Evolutionary conservation across 164 flowering plant genomes (phyloP).

Genomic region (Cinnamomum micranthum): DNA sequence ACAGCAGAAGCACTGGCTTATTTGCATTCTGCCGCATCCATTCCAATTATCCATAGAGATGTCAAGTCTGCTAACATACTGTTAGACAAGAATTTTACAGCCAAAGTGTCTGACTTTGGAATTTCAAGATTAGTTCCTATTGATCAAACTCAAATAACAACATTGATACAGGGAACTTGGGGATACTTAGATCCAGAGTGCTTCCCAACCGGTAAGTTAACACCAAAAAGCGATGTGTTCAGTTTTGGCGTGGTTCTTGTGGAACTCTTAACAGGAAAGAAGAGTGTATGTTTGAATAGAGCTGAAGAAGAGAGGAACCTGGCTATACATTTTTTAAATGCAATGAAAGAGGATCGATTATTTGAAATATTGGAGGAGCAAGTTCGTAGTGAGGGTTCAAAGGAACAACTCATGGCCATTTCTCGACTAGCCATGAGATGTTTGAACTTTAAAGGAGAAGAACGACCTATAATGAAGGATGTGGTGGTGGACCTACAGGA

Average conservation of each 20-base stretch:
- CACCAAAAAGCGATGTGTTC: slow-evolving; percentile 11
- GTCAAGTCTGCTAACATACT: slow-evolving; percentile 37
- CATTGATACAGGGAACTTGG: slow-evolving; percentile 10
- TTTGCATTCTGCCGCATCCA: slow-evolving; percentile 38
- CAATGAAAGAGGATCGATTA: slow-evolving; percentile 1
- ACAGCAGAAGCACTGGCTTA: slow-evolving; percentile 29
- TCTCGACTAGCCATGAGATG: slow-evolving; percentile 9
- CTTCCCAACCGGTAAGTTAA: slow-evolving; percentile 1
- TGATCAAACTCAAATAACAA: slow-evolving; percentile 7
- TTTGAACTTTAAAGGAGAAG: slow-evolving; percentile 8
- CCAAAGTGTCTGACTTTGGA: slow-evolving; percentile 38
- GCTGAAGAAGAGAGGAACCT: background rate
- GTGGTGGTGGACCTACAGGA: slow-evolving; percentile 10
- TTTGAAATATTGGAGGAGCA: background rate
- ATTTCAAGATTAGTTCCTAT: background rate
- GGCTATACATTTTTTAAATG: background rate
- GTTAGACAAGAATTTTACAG: slow-evolving; percentile 23
- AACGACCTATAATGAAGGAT: slow-evolving; percentile 18
- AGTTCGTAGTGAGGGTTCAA: no score
- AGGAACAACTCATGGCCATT: background rate
- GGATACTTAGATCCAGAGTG: slow-evolving; percentile 13
- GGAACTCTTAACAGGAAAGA: slow-evolving; percentile 9
- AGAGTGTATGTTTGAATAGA: background rate
- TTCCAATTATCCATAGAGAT: slow-evolving; percentile 42
- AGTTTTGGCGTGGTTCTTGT: slow-evolving; percentile 12